Conservation (phyloP, 306 rosid species). For the Boehmeria nivea region DNA sequence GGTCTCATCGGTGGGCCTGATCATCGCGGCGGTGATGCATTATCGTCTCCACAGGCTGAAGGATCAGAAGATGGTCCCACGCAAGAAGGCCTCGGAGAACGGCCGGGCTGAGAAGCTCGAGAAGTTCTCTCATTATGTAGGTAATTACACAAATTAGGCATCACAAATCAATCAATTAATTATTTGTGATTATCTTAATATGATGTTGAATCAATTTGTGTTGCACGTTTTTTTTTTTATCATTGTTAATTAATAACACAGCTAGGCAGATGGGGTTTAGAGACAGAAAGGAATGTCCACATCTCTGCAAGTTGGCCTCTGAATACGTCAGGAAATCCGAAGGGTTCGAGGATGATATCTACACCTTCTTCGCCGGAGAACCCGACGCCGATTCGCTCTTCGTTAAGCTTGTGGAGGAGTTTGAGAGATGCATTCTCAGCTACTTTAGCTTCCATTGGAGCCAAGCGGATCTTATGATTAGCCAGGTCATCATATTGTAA, state of each 20-base stretch:
- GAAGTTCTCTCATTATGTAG: constrained; percentile 85
- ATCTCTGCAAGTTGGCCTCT: constrained; percentile 73
- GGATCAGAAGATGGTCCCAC: constrained; percentile 59
- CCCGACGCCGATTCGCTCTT: constrained; percentile 76
- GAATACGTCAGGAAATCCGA: constrained; percentile 73
- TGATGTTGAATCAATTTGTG: too few relatives aligned
- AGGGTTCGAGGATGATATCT: constrained; percentile 76
- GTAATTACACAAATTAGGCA: too few relatives aligned
- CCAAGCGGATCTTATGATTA: constrained; percentile 66
- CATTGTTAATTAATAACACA: constrained; percentile 16
- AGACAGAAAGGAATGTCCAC: constrained; percentile 72
- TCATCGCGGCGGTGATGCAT: constrained; percentile 55
- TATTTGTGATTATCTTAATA: not conserved
- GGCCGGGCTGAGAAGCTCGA: constrained; percentile 57
- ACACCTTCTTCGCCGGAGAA: constrained; percentile 62
- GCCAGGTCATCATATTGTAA: constrained; percentile 46
- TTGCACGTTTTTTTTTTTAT: too few relatives aligned
- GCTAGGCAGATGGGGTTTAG: constrained; percentile 95
- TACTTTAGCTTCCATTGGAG: constrained; percentile 95
- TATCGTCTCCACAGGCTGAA: constrained; percentile 38
- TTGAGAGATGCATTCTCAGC: constrained; percentile 95
- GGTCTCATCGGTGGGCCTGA: constrained; percentile 64
- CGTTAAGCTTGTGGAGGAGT: constrained; percentile 96
- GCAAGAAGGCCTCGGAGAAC: constrained; percentile 37
- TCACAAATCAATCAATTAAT: too few relatives aligned